Base-by-base conservation (phyloP, 164 flowering plant species). In the Tinospora cordifolia region DNA sequence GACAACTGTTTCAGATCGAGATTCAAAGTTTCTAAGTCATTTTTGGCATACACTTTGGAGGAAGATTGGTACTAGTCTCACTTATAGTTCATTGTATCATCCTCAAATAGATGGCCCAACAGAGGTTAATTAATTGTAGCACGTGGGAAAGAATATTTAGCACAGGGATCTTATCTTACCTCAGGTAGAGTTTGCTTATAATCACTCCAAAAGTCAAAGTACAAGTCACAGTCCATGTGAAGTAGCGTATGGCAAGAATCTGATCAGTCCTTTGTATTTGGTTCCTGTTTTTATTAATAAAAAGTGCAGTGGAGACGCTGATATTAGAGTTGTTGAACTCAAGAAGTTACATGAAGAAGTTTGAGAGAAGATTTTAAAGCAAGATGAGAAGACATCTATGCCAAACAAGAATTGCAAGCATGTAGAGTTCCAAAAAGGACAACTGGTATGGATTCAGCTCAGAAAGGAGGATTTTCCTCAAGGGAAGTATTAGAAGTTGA, bases 401-500 rank as follows among this genome's bases (percentile, higher is more conserved):
- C 27, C n/a, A 0, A 40, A 73, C 51, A 69, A 62, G 41, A 44
- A 66, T 19, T 0, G 6, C 51, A 30, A 30, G 4, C 36, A 30
- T 30, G 36, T 30, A 1, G 36, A 30, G 36, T 30, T 30, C 36
- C 2, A 76, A 10, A 65, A 62, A 54, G 72, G 75, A 6, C 69
- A 72, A 30, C 21, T 71, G 24, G 79, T 75, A 3, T 78, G 78
- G 77, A 40, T 75, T 59, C 72, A 74, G 13, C 64, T 78, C 12
- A 21, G 72, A 0, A 78, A 78, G 8, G 80, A 75, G 6, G 21
- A 70, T 6, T 74, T 30, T 25, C 75, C 78, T 7, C 17, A n/a
- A 60, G 59, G 8, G 2, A 75, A 78, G 36, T 30, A 30, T 30
- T 2, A 4, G 36, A 30, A 30, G 60, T 67, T 78, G 10, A 39